phyloP scores from a whole-genome alignment of 192 early-diverging fungal genomes.

The Umbelopsis ramanniana region DNA sequence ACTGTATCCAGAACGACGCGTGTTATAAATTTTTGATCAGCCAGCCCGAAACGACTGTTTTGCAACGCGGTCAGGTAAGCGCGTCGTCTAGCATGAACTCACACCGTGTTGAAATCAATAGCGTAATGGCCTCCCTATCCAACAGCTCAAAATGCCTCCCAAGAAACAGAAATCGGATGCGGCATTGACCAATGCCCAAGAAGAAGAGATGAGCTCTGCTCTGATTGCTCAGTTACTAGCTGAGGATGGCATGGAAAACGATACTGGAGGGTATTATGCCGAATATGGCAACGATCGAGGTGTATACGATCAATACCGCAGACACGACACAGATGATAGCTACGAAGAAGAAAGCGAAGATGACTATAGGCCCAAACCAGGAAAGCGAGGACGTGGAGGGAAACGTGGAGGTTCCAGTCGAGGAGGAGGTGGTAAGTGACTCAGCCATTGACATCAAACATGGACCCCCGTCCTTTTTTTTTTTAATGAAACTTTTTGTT shows the following conservation, averaged over 20 bases:
- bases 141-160: neutral
- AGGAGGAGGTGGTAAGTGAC: conserved; percentile 17
- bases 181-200: conserved; percentile 70
- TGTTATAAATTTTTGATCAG: too few relatives aligned
- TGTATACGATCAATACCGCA: conserved; percentile 35
- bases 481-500: neutral
- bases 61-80: too few relatives aligned
- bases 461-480: too few relatives aligned
- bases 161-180: neutral
- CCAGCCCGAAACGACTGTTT: too few relatives aligned
- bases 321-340: conserved; percentile 48
- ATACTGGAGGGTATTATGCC: conserved; percentile 55
- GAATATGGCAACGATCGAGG: conserved; percentile 62
- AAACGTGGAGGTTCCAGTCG: neutral
- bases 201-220: conserved; percentile 80
- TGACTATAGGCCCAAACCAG: conserved; percentile 47
- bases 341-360: conserved; percentile 58
- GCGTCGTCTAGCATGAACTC: too few relatives aligned
- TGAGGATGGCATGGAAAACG: conserved; percentile 60
- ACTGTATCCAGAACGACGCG: too few relatives aligned
- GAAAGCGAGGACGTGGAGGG: conserved; percentile 34
- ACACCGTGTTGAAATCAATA: too few relatives aligned
- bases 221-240: conserved; percentile 80
- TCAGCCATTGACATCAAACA: too few relatives aligned
- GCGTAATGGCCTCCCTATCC: neutral